A percentile compares a stretch with the other conserved stretches of the same genome.
These are phyloP conservation scores for Leccinum barrowsii DNA, from an alignment of 768 basidiomycete genomes.

Conservation along the genomic window DNA sequence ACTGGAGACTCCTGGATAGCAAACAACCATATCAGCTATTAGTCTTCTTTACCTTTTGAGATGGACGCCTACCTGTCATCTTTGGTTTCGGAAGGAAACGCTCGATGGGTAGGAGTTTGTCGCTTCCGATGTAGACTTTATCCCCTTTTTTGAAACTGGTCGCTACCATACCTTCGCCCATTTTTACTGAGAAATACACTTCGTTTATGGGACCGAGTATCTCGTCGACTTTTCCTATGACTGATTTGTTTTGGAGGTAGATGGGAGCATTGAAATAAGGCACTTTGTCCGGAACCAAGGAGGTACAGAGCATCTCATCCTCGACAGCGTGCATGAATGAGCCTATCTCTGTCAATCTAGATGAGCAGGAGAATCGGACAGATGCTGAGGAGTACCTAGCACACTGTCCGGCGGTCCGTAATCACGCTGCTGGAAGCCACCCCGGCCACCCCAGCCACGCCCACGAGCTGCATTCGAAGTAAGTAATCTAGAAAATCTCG, in stretches of 20 bases:
- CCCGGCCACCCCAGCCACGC: constrained; percentile 66
- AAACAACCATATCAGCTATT: background rate
- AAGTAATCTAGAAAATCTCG: background rate
- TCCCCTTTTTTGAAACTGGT: constrained; percentile 96
- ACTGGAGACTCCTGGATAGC: constrained; percentile 28
- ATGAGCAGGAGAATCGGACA: constrained; percentile 3
- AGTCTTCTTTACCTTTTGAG: constrained; percentile 3
- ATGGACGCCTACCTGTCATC: constrained; percentile 56
- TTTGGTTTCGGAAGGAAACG: constrained; percentile 97
- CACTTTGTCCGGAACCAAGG: constrained; percentile 82
- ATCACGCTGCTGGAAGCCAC: constrained; percentile 70
- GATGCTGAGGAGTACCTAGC: constrained; percentile 43
- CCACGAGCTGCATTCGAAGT: constrained; percentile 45
- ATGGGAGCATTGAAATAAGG: constrained; percentile 99
- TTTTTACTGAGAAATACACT: constrained; percentile 97
- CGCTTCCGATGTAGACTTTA: constrained; percentile 96
- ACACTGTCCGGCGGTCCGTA: constrained; percentile 77
- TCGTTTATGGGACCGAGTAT: constrained; percentile 99
- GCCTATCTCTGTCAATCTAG: constrained; percentile 70
- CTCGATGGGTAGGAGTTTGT: constrained; percentile 95
- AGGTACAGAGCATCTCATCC: constrained; percentile 95
- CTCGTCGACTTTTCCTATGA: constrained; percentile 97
- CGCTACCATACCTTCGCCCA: constrained; percentile 94
- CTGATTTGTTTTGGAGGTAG: constrained; percentile 93
- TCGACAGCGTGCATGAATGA: constrained; percentile 93